Evolutionary conservation across 2,329 filamentous ascomycete genomes (phyloP), one percentile per base, ranked within the genome.

Genomic region (Xylaria hypoxylon): DNA sequence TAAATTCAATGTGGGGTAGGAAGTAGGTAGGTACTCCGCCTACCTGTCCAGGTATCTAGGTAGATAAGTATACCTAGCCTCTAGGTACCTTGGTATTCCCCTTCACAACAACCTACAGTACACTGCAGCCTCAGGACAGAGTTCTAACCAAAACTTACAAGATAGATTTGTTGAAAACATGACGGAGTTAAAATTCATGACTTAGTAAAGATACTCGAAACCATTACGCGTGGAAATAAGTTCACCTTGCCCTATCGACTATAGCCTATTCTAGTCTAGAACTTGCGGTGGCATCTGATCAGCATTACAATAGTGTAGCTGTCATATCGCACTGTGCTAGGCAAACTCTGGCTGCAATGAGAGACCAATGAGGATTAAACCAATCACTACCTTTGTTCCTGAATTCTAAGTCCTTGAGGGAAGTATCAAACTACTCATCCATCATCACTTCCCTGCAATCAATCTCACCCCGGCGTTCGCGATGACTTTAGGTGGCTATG

Each of bases 221-320:
- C n/a, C 33, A 17, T 31, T 42, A 15, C 7, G 38, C 26, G 28
- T 45, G 45, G 19, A 28, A 38, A 28, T 15, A 28, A 7, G 13
- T 19, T 42, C 13, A 4, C 31, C 19, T 42, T 42, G 13, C 24
- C 4, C 42, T n/a, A 50, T 42, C 8, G 33, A 55, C 40, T 57
- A 38, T 31, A 33, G 42, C 24, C 42, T 48, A n/a, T 50, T 59
- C 17, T n/a, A 28, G 42, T 59, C n/a, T 15, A 31, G 26, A 33
- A 22, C 51, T 31, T 48, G 22, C 31, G 31, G 8, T 19, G 10
- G 33, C 24, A 42, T 15, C 13, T 22, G 31, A 44, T 45, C 35
- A 51, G 42, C 28, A 33, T 26, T 53, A 22, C n/a, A n/a, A n/a
- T n/a, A n/a, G n/a, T n/a, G n/a, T n/a, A 38, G 5, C 35, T 4